These are phyloP conservation scores for Hanseniaspora mollemarum DNA, from an alignment of 805 yeast genomes.

Conservation along the genomic window DNA sequence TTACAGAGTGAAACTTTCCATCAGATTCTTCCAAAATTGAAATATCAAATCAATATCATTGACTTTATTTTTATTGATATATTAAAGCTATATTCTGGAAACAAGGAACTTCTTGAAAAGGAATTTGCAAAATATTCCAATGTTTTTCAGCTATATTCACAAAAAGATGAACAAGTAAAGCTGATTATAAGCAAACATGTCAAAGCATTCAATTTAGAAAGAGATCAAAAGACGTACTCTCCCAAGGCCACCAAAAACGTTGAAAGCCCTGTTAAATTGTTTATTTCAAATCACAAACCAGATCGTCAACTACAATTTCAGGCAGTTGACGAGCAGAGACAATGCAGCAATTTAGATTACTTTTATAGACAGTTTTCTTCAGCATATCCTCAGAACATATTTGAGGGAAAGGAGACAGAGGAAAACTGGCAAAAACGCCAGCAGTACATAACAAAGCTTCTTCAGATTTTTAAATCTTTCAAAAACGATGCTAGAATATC, in stretches of 20 bases:
- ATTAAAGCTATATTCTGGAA: background rate
- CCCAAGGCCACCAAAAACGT: too few relatives aligned
- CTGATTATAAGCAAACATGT: background rate
- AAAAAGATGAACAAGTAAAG: background rate
- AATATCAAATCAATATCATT: background rate
- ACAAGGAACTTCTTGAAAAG: background rate
- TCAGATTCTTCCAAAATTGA: background rate
- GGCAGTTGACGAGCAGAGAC: background rate
- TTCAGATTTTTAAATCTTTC: slow-evolving; percentile 16
- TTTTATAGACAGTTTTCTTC: background rate
- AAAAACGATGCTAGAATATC: slow-evolving; percentile 30
- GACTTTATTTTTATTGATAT: slow-evolving; percentile 2
- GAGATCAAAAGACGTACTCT: too few relatives aligned
- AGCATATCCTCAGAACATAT: slow-evolving; percentile 34
- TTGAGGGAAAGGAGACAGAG: slow-evolving; percentile 67
- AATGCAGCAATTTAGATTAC: background rate
- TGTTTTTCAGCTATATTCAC: background rate
- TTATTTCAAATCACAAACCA: background rate
- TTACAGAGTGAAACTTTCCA: slow-evolving; percentile 17
- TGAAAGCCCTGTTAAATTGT: background rate
- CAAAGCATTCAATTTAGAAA: background rate
- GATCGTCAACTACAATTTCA: background rate
- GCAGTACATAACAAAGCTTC: slow-evolving; percentile 41
- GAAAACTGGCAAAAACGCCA: slow-evolving; percentile 75
- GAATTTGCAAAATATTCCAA: background rate